phyloP scores from a whole-genome alignment of 2,329 filamentous ascomycete genomes.

The Furcasterigmium sp. region DNA sequence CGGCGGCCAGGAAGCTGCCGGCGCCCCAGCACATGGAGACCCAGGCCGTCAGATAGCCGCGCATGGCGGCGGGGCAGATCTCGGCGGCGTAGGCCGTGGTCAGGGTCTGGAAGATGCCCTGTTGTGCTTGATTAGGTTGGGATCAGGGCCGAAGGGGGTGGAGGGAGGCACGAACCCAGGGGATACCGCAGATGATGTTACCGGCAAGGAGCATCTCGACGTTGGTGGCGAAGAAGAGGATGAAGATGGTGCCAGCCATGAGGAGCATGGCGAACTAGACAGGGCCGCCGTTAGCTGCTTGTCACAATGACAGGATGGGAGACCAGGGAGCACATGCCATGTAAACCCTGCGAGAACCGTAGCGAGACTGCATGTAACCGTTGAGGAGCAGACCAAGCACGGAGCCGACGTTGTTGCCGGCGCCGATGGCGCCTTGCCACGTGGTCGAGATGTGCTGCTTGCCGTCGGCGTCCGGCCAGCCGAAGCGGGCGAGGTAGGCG shows the following conservation, averaged over 20 bases:
- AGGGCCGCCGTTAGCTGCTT: too few relatives aligned
- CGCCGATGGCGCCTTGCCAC: constrained; percentile 39
- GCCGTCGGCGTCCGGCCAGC: constrained; percentile 17
- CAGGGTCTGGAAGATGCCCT: constrained; percentile 40
- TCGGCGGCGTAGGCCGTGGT: constrained; percentile 44
- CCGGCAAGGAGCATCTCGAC: constrained; percentile 36
- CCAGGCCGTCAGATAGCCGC: constrained; percentile 42
- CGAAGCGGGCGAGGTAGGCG: constrained; percentile 25
- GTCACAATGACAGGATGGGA: too few relatives aligned
- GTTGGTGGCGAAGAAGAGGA: constrained; percentile 41
- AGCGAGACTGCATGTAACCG: constrained; percentile 29
- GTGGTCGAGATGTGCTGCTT: constrained; percentile 33
- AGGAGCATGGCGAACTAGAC: constrained; percentile 19
- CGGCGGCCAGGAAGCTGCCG: constrained; percentile 39
- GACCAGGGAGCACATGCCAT: constrained; percentile 18
- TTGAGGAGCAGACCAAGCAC: constrained; percentile 37
- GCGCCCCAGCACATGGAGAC: constrained; percentile 46
- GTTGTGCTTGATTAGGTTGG: too few relatives aligned
- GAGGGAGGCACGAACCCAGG: too few relatives aligned
- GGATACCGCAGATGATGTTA: constrained; percentile 38
- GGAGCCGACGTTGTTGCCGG: constrained; percentile 32
- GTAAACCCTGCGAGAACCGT: constrained; percentile 29
- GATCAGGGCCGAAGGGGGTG: too few relatives aligned
- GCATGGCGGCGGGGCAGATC: constrained; percentile 36
- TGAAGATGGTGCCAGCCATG: constrained; percentile 30